phyloP scores from a whole-genome alignment of 768 basidiomycete species.

The Zangia roseola region DNA sequence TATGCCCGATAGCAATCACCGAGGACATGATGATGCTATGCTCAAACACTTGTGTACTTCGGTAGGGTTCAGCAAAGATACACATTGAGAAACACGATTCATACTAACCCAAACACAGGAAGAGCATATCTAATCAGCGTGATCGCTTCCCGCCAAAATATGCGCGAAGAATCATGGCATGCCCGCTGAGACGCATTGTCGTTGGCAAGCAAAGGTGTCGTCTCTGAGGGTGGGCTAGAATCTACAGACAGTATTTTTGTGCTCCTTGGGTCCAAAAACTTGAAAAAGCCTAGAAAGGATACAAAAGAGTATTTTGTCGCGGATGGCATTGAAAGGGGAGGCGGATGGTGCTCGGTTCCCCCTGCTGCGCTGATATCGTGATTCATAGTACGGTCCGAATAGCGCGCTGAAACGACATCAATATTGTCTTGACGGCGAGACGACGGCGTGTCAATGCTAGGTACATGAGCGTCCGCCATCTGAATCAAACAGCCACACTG shows the following conservation, averaged over 20 bases:
- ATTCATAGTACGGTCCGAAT: conserved; percentile 39
- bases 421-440: conserved; percentile 65
- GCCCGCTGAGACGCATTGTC: conserved; percentile 36
- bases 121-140: conserved; percentile 65
- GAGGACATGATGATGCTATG: conserved; percentile 84
- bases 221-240: conserved; percentile 37
- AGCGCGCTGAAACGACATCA: conserved; percentile 52
- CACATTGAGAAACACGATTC: not conserved
- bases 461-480: conserved; percentile 9
- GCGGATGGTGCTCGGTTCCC: conserved; percentile 5
- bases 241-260: not conserved
- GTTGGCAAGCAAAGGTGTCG: conserved; percentile 55
- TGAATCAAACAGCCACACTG: too few species aligned
- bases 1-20: conserved; percentile 88
- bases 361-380: conserved; percentile 14
- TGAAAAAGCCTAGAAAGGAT: conserved; percentile 2
- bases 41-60: conserved; percentile 73
- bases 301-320: conserved; percentile 3
- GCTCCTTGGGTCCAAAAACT: not conserved
- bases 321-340: not conserved
- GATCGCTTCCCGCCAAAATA: conserved; percentile 7
- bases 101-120: conserved; percentile 70
- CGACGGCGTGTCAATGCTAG: conserved; percentile 38
- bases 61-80: not conserved
- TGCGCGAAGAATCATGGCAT: not conserved